These are phyloP conservation scores for Apostasia shenzhenica DNA, from an alignment of 106 monocot genomes.

Conservation along the genomic window DNA sequence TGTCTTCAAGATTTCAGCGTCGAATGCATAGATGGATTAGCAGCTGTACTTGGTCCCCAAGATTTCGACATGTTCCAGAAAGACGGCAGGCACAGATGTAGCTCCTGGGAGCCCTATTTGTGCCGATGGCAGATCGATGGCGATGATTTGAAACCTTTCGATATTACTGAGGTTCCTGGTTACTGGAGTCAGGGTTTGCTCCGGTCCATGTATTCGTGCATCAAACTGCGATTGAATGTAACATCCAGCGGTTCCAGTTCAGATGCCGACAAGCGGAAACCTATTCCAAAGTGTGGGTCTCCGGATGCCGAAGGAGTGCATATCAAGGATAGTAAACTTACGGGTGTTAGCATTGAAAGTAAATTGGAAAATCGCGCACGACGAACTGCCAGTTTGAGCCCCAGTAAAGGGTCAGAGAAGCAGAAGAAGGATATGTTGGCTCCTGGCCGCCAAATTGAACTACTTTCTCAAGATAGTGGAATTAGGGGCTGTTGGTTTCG, in stretches of 20 bases:
- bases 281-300: not conserved
- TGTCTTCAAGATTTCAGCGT: constrained; percentile 79
- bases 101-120: constrained; percentile 43
- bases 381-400: not conserved
- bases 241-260: constrained; percentile 10
- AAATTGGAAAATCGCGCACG: constrained; percentile 3
- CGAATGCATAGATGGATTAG: constrained; percentile 89
- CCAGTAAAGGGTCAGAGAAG: constrained; percentile 20
- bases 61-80: constrained; percentile 66
- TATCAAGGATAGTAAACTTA: constrained; percentile 6
- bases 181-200: constrained; percentile 80
- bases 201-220: constrained; percentile 33
- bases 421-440: constrained; percentile 20
- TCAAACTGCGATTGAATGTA: constrained; percentile 33
- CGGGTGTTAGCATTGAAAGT: constrained; percentile 1
- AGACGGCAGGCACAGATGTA: constrained; percentile 11
- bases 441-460: constrained; percentile 55
- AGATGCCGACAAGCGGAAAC: constrained; percentile 20
- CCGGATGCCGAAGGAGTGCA: not conserved
- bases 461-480: constrained; percentile 86
- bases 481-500: constrained; percentile 94
- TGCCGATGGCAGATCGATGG: constrained; percentile 58
- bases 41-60: constrained; percentile 48
- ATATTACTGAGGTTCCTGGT: constrained; percentile 59
- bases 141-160: constrained; percentile 64